Percentiles rank a stretch among this genome's conserved stretches.
These are phyloP conservation scores for Yarrowia osloensis DNA, from an alignment of 805 yeast species.

Conservation along the genomic window DNA sequence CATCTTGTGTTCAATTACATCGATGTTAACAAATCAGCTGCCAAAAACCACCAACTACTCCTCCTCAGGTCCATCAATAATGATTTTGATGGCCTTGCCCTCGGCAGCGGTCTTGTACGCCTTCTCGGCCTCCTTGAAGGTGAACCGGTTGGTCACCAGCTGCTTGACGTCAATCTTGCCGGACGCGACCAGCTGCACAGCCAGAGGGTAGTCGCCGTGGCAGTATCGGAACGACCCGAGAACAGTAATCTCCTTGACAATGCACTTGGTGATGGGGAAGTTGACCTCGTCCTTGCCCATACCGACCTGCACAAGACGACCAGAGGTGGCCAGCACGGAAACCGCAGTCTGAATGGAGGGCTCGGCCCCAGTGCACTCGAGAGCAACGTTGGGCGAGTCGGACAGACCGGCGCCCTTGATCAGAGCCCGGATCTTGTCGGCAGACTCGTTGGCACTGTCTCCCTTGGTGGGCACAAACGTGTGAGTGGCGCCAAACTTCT, in stretches of 20 bases:
- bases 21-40: too few relatives aligned
- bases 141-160: slow-evolving; percentile 72
- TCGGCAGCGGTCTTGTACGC: slow-evolving; percentile 73
- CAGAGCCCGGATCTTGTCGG: slow-evolving; percentile 41
- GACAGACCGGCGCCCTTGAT: slow-evolving; percentile 42
- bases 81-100: slow-evolving; percentile 73
- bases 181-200: slow-evolving; percentile 64
- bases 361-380: slow-evolving; percentile 86
- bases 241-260: slow-evolving; percentile 65
- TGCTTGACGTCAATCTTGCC: slow-evolving; percentile 67
- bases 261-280: slow-evolving; percentile 72
- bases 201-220: slow-evolving; percentile 71
- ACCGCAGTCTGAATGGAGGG: slow-evolving; percentile 72
- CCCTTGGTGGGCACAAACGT: slow-evolving; percentile 81
- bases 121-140: slow-evolving; percentile 68
- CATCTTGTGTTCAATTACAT: too few relatives aligned
- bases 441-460: slow-evolving; percentile 55
- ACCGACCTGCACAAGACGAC: slow-evolving; percentile 81
- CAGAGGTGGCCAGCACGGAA: slow-evolving; percentile 62
- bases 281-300: slow-evolving; percentile 70
- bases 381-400: slow-evolving; percentile 56
- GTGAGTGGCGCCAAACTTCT: slow-evolving; percentile 89
- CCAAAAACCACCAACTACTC: too few relatives aligned
- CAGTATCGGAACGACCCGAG: slow-evolving; percentile 82
- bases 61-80: slow-evolving; percentile 73